Base-by-base conservation (phyloP, 2,329 filamentous ascomycete genomes). In the Trichophyton verrucosum region DNA sequence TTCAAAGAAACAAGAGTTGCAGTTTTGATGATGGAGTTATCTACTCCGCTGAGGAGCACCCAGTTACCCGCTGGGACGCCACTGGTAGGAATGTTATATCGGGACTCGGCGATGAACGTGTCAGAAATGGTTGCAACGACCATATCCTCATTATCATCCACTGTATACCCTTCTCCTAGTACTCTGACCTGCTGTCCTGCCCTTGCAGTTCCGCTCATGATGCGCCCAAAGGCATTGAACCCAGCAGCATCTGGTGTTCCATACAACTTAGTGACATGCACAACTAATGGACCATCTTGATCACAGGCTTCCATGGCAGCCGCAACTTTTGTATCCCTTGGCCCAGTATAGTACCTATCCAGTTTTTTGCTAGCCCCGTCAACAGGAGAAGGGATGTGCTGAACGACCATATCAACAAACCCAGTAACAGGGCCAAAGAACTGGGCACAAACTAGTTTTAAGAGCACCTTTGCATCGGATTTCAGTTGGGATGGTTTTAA, bases 91-190 rank as follows among this genome's bases (percentile, higher is more conserved):
- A 99, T 88, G 66, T 91, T 96, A 76, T 99, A 99, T 70, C 91
- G 81, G 24, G 91, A 91, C 74, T 97, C 90, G 6, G 87, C 88
- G 66, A 99, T 92, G 79, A 89, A 95, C 11, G 94, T 91, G 65
- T 91, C 86, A 1, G 85, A 83, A 63, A 99, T 87, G 0, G 87
- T 92, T 30, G 90, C 90, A 69, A 85, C 80, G 0, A 87, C 88
- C 90, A 97, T 97, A 69, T 99, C 94, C 79, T 99, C 94, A 71
- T 97, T 91, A 65, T 99, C 94, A 66, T 99, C 94, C 13, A 96
- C 83, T 3, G 91, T 96, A 74, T 97, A 99, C 4, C 89, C 89
- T 72, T 99, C 94, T 57, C 94, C 94, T 1, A 99, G 83, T 11
- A 99, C 91, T 46, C 94, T 86, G 15, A 99, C 90, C 66, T 89